phyloP scores from a whole-genome alignment of 768 basidiomycete genomes.

The Pseudohyphozyma bogoriensis region DNA sequence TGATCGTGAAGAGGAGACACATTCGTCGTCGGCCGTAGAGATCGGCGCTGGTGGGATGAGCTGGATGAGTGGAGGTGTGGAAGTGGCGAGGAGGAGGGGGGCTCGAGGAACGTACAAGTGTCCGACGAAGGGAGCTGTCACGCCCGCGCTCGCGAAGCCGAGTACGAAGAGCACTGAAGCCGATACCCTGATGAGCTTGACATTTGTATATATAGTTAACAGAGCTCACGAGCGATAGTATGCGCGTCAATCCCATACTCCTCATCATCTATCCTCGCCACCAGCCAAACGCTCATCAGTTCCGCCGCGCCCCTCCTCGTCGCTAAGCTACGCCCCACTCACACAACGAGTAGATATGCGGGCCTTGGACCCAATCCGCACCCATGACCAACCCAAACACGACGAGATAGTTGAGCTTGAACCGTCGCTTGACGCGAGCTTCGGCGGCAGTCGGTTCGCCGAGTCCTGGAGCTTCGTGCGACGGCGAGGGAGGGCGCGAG shows the following conservation, averaged over 20 bases:
- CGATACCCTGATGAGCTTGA: slow-evolving; percentile 55
- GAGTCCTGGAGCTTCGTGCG: background rate
- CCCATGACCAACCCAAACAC: slow-evolving; percentile 64
- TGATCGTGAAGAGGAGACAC: slow-evolving; percentile 62
- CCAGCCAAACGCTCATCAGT: too few species aligned
- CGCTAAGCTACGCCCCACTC: slow-evolving; percentile 39
- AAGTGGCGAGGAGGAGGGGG: background rate
- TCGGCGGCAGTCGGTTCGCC: background rate
- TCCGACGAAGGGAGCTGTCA: slow-evolving; percentile 60
- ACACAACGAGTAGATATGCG: slow-evolving; percentile 63
- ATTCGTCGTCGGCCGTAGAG: slow-evolving; percentile 50
- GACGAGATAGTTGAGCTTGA: slow-evolving; percentile 4
- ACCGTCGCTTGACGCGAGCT: too few species aligned
- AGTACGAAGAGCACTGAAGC: slow-evolving; percentile 67
- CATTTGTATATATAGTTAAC: slow-evolving; percentile 39
- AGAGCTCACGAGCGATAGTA: background rate
- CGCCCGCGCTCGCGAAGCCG: slow-evolving; percentile 60
- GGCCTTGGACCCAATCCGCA: slow-evolving; percentile 71
- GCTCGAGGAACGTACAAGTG: slow-evolving; percentile 53
- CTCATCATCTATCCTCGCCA: slow-evolving; percentile 9
- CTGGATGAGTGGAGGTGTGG: background rate
- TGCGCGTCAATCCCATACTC: background rate
- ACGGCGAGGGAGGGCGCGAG: background rate
- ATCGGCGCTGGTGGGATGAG: background rate
- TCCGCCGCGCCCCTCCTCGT: slow-evolving; percentile 40